A percentile compares a stretch with the other conserved stretches of the same genome.
Conservation (phyloP, 495 filamentous ascomycete genomes). For the Aspergillus olivimuriae region DNA sequence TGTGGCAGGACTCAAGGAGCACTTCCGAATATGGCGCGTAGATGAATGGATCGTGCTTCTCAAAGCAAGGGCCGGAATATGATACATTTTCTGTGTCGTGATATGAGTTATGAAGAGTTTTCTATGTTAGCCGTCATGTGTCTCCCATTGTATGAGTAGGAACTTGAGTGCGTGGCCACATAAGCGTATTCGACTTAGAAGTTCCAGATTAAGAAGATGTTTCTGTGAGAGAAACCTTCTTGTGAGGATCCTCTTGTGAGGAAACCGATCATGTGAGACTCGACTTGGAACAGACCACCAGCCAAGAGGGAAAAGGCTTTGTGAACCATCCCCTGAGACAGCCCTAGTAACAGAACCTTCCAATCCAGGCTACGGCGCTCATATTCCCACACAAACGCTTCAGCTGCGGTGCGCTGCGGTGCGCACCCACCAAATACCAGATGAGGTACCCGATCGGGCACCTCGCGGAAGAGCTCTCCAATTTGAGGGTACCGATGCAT, state of each 20-base stretch:
- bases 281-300: background rate
- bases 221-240: no score
- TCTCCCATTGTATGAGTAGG: background rate
- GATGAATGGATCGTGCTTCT: no score
- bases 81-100: background rate
- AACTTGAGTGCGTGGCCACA: background rate
- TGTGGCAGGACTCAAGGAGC: constrained; percentile 4
- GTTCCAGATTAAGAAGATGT: no score
- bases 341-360: background rate
- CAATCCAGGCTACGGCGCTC: background rate
- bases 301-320: background rate
- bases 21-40: no score
- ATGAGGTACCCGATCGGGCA: no score
- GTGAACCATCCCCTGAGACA: background rate
- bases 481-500: no score
- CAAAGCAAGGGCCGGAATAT: background rate
- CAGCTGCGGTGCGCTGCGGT: background rate
- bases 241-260: background rate
- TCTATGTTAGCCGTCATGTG: no score
- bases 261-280: background rate
- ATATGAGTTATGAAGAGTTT: background rate
- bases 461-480: no score
- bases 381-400: background rate
- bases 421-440: no score
- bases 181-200: no score